Base-by-base conservation (phyloP, 306 rosid genomes). In the Herpetospermum pedunculosum region DNA sequence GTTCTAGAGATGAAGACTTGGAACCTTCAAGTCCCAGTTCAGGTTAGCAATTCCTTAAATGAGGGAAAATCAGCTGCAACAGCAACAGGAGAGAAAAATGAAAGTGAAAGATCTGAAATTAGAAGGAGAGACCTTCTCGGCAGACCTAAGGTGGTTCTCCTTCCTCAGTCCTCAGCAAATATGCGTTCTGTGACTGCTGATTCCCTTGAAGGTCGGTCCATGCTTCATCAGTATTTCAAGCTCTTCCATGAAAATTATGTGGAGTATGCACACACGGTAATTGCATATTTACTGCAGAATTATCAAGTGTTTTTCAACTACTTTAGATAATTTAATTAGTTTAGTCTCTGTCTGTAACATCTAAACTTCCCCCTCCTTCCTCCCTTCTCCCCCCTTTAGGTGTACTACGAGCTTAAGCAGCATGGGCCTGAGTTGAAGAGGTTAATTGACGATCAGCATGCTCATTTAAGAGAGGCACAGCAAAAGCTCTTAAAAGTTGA, bases 181-280 rank as follows among this genome's bases (percentile, higher is more conserved):
- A 75, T 92, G 57, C 96, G 88, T 49, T 87, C 92, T 64, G 88
- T 91, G 83, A 79, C 92, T 50, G 92, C 93, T 72, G 99, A 95
- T 84, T 95, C 97, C 49, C 88, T 89, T 43, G 96, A 92, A 87
- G 99, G 97, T 64, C 90, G 97, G 77, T 85, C 92, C 60, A 87
- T 85, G 79, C 86, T 95, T 74, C 92, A 89, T 88, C 92, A 89
- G 76, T 95, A 91, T 82, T 95, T 88, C 96, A 91, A 87, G 84
- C 87, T 92, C 79, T 95, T 92, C 82, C 96, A 89, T 79, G 96
- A 92, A 82, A 89, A 91, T 76, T 95, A 92, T 58, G 99, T 90
- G 77, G 99, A 92, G 76, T 89, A 94, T 82, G 99, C 90, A 48
- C 96, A 85, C n/a, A 89, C 92, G 99, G 96, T 92, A 85, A 78